phyloP scores from a whole-genome alignment of 495 filamentous ascomycete genomes.

The Beverwykella pulmonaria region DNA sequence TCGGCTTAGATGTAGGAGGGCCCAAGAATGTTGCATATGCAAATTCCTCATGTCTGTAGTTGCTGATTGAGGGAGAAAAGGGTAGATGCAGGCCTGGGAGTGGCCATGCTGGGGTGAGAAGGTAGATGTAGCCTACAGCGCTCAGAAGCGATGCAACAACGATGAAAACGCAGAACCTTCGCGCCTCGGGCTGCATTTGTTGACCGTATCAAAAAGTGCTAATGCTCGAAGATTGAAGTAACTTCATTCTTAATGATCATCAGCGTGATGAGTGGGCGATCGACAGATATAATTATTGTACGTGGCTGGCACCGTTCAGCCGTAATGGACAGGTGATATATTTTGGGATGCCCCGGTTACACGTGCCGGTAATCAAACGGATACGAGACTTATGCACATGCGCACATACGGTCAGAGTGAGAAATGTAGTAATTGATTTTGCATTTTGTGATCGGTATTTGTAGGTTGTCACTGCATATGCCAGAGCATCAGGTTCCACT shows the following conservation, averaged over 20 bases:
- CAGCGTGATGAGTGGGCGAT: neutral
- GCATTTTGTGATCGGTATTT: neutral
- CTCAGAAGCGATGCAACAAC: slow-evolving; percentile 8
- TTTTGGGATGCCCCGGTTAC: neutral
- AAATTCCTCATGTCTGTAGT: neutral
- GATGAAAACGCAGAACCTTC: slow-evolving; percentile 4
- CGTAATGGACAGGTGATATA: neutral
- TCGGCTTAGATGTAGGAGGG: slow-evolving; percentile 2
- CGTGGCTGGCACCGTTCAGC: neutral
- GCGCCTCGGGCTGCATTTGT: slow-evolving; percentile 2
- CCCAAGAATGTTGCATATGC: slow-evolving; percentile 22
- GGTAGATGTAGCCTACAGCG: neutral
- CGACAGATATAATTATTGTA: neutral
- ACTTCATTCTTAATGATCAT: neutral
- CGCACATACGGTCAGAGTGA: neutral
- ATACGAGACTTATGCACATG: neutral
- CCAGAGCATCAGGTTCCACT: neutral
- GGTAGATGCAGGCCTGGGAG: neutral
- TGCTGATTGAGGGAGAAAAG: neutral
- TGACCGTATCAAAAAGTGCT: neutral
- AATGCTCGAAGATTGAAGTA: neutral
- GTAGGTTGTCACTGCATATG: neutral
- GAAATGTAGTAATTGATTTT: neutral
- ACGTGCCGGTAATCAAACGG: neutral
- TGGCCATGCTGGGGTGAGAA: neutral